Percentiles rank a stretch among this genome's conserved stretches.
phyloP scores from a whole-genome alignment of 1,139 yeast species.

The Zhuliangozyma blackwelliae region DNA sequence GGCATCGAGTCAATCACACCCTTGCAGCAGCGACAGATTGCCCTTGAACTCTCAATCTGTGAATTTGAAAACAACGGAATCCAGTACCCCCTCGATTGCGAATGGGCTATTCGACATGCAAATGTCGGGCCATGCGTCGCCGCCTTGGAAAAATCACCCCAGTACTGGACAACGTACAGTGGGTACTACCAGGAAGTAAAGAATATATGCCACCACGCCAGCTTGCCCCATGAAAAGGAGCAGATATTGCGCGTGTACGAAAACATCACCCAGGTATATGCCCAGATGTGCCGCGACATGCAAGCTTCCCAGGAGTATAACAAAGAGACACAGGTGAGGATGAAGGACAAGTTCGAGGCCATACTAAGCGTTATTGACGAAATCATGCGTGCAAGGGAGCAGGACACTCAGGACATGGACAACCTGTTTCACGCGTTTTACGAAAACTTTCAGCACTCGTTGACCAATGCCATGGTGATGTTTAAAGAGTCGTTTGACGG shows the following conservation, averaged over 20 bases:
- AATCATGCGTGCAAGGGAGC: conserved; percentile 6
- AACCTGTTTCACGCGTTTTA: conserved; percentile 11
- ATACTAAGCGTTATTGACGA: conserved; percentile 9
- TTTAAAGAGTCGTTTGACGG: conserved; percentile 8
- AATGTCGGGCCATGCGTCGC: conserved; percentile 31
- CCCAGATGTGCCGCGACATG: conserved; percentile 17
- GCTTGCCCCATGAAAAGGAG: conserved; percentile 50
- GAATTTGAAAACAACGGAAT: conserved; percentile 47
- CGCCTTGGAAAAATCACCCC: conserved; percentile 40
- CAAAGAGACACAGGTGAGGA: conserved; percentile 7
- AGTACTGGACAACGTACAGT: conserved; percentile 60
- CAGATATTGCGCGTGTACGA: conserved; percentile 43
- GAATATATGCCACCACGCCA: conserved; percentile 46
- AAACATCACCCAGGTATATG: conserved; percentile 39
- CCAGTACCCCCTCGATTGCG: conserved; percentile 31
- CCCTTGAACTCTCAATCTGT: conserved; percentile 49
- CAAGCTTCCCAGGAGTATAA: conserved; percentile 11
- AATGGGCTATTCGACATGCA: conserved; percentile 6
- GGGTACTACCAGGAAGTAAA: conserved; percentile 52
- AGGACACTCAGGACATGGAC: conserved; percentile 7
- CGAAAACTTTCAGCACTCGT: conserved; percentile 12
- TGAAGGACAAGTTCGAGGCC: conserved; percentile 15
- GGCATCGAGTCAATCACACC: conserved; percentile 34
- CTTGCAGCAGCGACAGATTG: conserved; percentile 30
- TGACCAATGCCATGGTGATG: conserved; percentile 9